Base-by-base conservation (phyloP, 2,329 filamentous ascomycete genomes). In the Aspergillus hiratsukae region DNA sequence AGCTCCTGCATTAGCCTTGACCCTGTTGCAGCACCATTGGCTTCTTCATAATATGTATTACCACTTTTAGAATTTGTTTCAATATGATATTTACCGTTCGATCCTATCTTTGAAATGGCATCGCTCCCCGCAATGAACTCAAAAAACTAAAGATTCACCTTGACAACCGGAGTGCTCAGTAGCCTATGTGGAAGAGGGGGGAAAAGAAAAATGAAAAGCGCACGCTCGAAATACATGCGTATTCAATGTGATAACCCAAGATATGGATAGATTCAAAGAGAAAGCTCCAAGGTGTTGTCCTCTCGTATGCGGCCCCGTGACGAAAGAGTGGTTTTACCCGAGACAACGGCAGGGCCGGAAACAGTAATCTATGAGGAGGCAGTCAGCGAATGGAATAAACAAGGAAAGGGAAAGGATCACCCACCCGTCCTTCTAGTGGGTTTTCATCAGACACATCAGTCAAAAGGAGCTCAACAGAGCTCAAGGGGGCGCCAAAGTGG, bases 401-500 rank as follows among this genome's bases (percentile, higher is more conserved):
- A 23, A 19, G 5, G 5, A 48, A 52, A 41, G 27, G 28, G 8
- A 56, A 48, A 46, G 23, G 2, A n/a, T 48, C 5, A 52, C 83
- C 72, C 76, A 88, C 87, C 77, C 88, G 82, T 69, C 88, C 88
- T 60, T 81, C 66, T 4, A 63, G 57, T 21, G 64, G 66, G 45
- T 64, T 59, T 7, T 61, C 64, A 51, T 75, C 73, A 6, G 72
- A 63, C 19, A 76, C 66, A 27, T 64, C 68, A n/a, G 63, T 69
- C 58, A 96, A 71, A 66, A 89, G 83, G 41, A 97, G 72, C 76
- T 97, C 93, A 1, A 93, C 82, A 64, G 86, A 88, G 61, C 88
- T 90, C 43, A 94, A 69, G 2, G 93, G 92, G 9, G 88, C 80
- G 3, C 94, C 94, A 68, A 97, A 96, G 72, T 96, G 91, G 56